phyloP scores from a whole-genome alignment of 2,329 filamentous ascomycete genomes.

The Plenodomus lindquistii region DNA sequence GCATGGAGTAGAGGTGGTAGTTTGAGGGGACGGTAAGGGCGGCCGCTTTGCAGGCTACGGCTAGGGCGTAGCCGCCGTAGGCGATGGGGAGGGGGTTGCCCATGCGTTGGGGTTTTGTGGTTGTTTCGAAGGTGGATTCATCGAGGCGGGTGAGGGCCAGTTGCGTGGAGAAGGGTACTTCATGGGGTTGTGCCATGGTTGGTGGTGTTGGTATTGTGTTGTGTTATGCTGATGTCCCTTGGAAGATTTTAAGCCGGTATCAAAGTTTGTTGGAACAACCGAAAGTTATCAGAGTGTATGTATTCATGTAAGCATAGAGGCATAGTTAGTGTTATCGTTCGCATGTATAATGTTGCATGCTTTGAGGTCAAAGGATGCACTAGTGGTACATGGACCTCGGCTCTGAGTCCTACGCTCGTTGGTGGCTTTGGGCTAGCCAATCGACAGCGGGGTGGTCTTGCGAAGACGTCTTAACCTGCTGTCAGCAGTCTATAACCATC shows the following conservation, averaged over 20 bases:
- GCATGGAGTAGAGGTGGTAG: slow-evolving; percentile 52
- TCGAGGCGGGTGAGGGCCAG: slow-evolving; percentile 14
- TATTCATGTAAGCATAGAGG: too few species aligned
- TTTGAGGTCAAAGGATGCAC: too few species aligned
- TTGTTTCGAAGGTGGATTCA: slow-evolving; percentile 17
- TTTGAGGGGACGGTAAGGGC: slow-evolving; percentile 41
- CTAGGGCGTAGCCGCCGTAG: slow-evolving; percentile 53
- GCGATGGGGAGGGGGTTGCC: slow-evolving; percentile 46
- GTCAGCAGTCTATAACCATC: too few species aligned
- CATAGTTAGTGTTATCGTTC: too few species aligned
- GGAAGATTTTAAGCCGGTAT: not conserved
- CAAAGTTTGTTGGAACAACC: too few species aligned
- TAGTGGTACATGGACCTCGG: too few species aligned
- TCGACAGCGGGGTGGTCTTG: too few species aligned
- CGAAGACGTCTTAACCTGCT: too few species aligned
- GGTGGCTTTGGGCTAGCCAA: too few species aligned
- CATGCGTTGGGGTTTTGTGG: slow-evolving; percentile 42
- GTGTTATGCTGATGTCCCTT: not conserved
- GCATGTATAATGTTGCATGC: too few species aligned
- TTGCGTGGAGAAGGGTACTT: slow-evolving; percentile 15
- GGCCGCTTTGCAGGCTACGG: slow-evolving; percentile 49
- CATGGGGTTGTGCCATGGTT: not conserved
- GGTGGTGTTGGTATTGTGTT: not conserved
- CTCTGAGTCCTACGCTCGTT: too few species aligned
- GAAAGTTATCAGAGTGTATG: too few species aligned